Percentiles rank a stretch among this genome's conserved stretches.
Evolutionary conservation across 2,329 filamentous ascomycete genomes (phyloP).

Genomic region (Rutstroemia sp.): DNA sequence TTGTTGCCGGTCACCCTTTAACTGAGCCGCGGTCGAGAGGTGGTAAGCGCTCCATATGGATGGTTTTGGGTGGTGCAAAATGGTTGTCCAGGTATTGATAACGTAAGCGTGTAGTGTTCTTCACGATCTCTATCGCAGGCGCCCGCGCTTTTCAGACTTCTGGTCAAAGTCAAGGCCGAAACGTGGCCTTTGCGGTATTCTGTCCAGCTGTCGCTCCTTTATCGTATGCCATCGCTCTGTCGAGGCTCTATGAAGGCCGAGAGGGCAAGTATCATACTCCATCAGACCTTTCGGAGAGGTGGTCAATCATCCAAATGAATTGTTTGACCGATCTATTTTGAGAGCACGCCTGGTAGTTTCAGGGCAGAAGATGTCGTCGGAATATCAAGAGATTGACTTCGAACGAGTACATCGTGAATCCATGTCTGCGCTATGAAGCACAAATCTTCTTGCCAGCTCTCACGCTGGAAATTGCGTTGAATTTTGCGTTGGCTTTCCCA

Average conservation of each 20-base stretch:
- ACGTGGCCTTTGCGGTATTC: not conserved
- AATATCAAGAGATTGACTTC: too few species aligned
- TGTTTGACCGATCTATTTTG: not conserved
- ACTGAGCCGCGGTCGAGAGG: not conserved
- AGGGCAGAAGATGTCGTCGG: not conserved
- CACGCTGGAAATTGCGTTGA: too few species aligned
- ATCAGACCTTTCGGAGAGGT: not conserved
- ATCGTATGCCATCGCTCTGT: not conserved
- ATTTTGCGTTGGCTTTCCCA: too few species aligned
- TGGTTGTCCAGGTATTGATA: not conserved
- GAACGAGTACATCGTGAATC: not conserved
- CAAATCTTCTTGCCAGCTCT: too few species aligned
- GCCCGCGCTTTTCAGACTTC: not conserved
- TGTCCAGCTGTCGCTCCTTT: not conserved
- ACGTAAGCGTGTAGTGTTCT: slow-evolving; percentile 1
- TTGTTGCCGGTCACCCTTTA: not conserved
- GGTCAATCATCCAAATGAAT: not conserved
- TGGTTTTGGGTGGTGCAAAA: not conserved
- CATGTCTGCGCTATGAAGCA: not conserved
- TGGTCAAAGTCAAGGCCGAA: not conserved
- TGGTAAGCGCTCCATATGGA: not conserved
- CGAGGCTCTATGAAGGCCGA: not conserved
- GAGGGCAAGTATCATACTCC: not conserved
- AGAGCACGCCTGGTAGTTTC: not conserved
- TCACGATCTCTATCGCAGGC: not conserved